These are phyloP conservation scores for Psilocybe cyanescens DNA, from an alignment of 768 basidiomycete genomes.

Conservation along the genomic window DNA sequence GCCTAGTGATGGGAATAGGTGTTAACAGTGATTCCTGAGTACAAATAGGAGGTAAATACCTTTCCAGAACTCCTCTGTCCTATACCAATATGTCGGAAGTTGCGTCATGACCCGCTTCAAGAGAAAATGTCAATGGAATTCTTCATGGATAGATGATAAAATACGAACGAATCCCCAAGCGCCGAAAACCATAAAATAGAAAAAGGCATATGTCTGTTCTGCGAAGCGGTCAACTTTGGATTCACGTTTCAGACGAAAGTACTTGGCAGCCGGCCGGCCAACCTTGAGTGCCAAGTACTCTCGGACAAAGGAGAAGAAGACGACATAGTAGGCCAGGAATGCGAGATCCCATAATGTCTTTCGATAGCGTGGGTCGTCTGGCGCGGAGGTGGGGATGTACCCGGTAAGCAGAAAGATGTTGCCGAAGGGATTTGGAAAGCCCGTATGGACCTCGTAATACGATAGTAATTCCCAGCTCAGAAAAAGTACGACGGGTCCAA, in stretches of 20 bases:
- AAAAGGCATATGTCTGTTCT: conserved; percentile 87
- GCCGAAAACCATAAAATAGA: conserved; percentile 79
- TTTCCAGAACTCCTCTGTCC: conserved; percentile 84
- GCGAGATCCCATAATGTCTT: conserved; percentile 77
- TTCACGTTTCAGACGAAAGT: conserved; percentile 68
- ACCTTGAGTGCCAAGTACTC: conserved; percentile 72
- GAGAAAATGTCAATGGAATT: conserved; percentile 5
- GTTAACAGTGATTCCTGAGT: not conserved
- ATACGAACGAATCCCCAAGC: conserved; percentile 77
- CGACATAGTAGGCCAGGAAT: conserved; percentile 83
- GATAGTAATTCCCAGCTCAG: conserved; percentile 62
- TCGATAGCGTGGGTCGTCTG: conserved; percentile 62
- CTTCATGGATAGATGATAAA: not conserved
- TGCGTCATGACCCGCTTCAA: conserved; percentile 81
- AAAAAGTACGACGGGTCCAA: conserved; percentile 63
- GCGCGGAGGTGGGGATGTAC: conserved; percentile 51
- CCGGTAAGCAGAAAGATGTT: conserved; percentile 75
- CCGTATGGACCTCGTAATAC: conserved; percentile 45
- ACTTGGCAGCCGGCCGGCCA: conserved; percentile 66
- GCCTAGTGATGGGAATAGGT: conserved; percentile 39
- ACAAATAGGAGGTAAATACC: conserved; percentile 40
- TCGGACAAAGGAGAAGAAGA: conserved; percentile 89
- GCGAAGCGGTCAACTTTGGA: conserved; percentile 83
- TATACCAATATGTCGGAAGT: conserved; percentile 88
- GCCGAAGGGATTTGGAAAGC: conserved; percentile 71